Conservation (phyloP, 73 alveolate genomes). For the Loxodes magnus region DNA sequence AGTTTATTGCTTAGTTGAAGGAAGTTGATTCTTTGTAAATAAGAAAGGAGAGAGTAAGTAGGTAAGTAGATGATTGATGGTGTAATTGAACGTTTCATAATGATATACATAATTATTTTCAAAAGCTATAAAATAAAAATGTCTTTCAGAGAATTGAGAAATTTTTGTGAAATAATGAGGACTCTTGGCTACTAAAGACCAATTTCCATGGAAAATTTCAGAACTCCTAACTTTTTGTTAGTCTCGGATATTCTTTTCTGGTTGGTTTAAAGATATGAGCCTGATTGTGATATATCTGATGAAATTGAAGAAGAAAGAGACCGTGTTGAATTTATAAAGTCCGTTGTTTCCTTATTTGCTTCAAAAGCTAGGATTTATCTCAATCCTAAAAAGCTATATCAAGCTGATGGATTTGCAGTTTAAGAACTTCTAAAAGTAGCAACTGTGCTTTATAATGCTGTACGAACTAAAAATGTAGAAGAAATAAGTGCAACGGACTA, state of each 20-base stretch:
- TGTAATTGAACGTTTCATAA: no score
- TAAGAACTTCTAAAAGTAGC: slow-evolving; percentile 88
- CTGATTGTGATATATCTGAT: slow-evolving; percentile 86
- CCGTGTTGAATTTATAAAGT: slow-evolving; percentile 83
- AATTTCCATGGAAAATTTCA: slow-evolving; percentile 90
- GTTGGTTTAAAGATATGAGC: slow-evolving; percentile 89
- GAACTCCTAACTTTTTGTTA: slow-evolving; percentile 92
- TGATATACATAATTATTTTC: no score
- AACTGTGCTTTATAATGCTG: slow-evolving; percentile 88
- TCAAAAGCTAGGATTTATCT: slow-evolving; percentile 87
- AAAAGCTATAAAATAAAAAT: no score
- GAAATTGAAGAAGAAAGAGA: slow-evolving; percentile 94
- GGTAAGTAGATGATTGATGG: no score
- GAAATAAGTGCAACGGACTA: slow-evolving; percentile 39
- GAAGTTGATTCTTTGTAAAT: no score
- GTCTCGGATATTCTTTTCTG: slow-evolving; percentile 94
- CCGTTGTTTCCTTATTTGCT: slow-evolving; percentile 75
- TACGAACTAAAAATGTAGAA: slow-evolving; percentile 60
- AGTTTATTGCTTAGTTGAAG: no score
- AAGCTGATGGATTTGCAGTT: slow-evolving; percentile 97
- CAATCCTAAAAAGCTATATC: slow-evolving; percentile 90
- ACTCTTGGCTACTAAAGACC: slow-evolving; percentile 91
- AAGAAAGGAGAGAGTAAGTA: no score
- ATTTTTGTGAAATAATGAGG: slow-evolving; percentile 98
- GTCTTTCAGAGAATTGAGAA: slow-evolving; percentile 96